Percentiles rank a stretch among this genome's conserved stretches.
Conservation (phyloP, 345 rosid genomes). For the Moricandia moricandioides region DNA sequence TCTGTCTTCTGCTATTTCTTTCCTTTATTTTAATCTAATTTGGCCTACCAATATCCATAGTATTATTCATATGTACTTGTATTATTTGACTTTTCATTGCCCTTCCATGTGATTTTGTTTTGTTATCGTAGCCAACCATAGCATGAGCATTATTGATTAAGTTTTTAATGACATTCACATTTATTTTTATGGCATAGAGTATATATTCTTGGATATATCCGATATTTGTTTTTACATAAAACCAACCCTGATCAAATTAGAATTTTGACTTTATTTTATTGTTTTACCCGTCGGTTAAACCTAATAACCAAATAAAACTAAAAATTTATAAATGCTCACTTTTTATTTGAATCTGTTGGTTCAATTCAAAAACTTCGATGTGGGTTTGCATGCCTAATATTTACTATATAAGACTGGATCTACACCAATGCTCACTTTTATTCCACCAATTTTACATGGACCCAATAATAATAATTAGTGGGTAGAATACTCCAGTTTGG, state of each 20-base stretch:
- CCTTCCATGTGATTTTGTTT: not conserved
- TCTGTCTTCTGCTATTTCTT: conserved; percentile 4
- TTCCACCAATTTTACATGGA: conserved; percentile 19
- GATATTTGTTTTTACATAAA: too few species aligned
- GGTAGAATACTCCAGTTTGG: conserved; percentile 4
- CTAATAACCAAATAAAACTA: not conserved
- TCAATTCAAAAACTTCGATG: too few species aligned
- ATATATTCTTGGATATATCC: too few species aligned
- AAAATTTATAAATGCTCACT: not conserved
- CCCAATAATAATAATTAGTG: conserved; percentile 10
- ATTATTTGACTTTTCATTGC: conserved; percentile 24
- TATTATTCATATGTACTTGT: not conserved
- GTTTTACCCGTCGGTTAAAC: not conserved
- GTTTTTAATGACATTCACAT: not conserved
- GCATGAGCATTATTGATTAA: not conserved
- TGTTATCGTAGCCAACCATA: not conserved
- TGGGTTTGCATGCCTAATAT: not conserved
- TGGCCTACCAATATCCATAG: conserved; percentile 28
- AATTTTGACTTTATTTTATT: too few species aligned
- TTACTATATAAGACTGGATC: not conserved
- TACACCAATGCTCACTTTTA: conserved; percentile 11
- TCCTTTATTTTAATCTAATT: not conserved
- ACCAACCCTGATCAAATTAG: too few species aligned
- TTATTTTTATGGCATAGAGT: not conserved
- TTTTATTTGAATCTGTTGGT: too few species aligned